phyloP scores from a whole-genome alignment of 306 rosid genomes.

The Inga leiocalycina region DNA sequence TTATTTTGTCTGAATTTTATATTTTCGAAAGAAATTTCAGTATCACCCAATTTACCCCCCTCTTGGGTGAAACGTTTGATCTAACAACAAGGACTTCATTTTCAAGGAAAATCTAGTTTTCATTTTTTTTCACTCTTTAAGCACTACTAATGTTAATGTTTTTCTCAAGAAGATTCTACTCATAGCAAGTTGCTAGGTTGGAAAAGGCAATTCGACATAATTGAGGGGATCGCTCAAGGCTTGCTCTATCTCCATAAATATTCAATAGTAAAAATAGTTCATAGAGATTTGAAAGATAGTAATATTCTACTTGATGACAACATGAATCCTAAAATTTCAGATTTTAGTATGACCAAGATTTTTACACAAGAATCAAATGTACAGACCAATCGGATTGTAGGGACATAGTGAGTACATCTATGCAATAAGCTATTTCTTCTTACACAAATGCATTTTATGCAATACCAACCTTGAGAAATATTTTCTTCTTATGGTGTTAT shows the following conservation, averaged over 20 bases:
- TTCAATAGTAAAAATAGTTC: background rate
- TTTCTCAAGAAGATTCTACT: background rate
- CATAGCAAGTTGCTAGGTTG: background rate
- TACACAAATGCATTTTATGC: background rate
- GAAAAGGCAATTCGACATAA: background rate
- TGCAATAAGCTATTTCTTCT: background rate
- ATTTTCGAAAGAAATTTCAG: no score
- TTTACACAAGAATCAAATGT: slow-evolving; percentile 19
- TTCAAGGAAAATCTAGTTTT: background rate
- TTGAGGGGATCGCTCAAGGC: background rate
- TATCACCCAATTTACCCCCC: no score
- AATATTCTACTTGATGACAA: background rate
- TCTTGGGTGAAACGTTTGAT: no score
- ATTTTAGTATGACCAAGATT: slow-evolving; percentile 7
- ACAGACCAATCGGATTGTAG: slow-evolving; percentile 26
- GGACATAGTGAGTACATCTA: slow-evolving; percentile 36
- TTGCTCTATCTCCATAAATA: background rate
- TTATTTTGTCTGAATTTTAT: no score
- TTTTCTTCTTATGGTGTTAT: background rate
- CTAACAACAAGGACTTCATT: background rate
- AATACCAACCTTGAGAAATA: background rate
- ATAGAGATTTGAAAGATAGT: background rate
- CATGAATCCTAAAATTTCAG: background rate
- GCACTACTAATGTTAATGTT: background rate
- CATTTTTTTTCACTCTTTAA: background rate